Base-by-base conservation (phyloP, 2,329 filamentous ascomycete species). In the Lachnellula arida region DNA sequence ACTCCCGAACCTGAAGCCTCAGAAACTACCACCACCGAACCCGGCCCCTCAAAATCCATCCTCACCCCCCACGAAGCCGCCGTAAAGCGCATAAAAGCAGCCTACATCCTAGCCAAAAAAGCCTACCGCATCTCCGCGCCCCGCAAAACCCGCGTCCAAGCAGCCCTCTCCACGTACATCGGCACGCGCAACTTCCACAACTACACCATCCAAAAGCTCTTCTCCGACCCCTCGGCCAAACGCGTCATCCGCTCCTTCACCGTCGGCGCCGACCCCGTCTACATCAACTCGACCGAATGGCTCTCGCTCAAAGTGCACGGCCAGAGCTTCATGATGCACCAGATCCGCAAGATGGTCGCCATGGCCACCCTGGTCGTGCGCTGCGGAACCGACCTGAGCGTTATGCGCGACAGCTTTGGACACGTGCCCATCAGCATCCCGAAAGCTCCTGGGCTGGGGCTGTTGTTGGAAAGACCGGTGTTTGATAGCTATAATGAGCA, bases 241-340 rank as follows among this genome's bases (percentile, higher is more conserved):
- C 85, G 94, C 5, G 85, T 89, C 68, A 99, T 99, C 77, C 94
- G 92, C 71, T 94, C 89, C 2, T 99, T 99, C 76, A 78, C 87
- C 39, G 87, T 91, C 56, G 88, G 91, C 71, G 75, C 77, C 3
- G 77, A 81, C 51, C 91, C 91, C 0, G 87, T 96, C 67, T 84
- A 91, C 68, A 95, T 96, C 72, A 84, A 90, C 71, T 86, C 93
- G 68, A 97, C 91, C 1, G 89, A 99, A 76, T 99, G 94, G 94
- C 79, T 99, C 4, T 94, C 88, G 44, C 79, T 97, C 63, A 96
- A 96, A 71, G 92, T 99, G 23, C 94, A 99, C 73, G 94, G 94
- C 0, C 94, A 99, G 74, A 93, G 88, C 68, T 99, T 99, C 80
- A 99, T 99, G 94, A 99, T 99, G 94, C 94, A 99, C 73, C 94